A percentile compares a stretch with the other conserved stretches of the same genome.
These are phyloP conservation scores for Lachancea thermotolerans DNA, from an alignment of 805 yeast genomes.

Conservation along the genomic window DNA sequence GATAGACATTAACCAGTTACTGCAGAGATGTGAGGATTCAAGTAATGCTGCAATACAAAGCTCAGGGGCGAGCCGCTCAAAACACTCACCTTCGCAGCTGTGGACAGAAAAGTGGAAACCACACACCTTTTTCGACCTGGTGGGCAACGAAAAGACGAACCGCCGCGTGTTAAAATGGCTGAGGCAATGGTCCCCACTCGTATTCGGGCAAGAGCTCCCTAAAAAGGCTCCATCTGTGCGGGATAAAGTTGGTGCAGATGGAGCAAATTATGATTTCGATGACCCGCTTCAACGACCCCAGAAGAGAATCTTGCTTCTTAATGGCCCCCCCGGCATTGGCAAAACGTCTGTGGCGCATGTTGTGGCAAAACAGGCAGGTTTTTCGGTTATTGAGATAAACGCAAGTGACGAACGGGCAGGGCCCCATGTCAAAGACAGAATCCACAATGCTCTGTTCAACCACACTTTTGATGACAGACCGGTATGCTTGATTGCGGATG, in stretches of 20 bases:
- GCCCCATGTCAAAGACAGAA: constrained; percentile 44
- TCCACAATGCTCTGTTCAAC: constrained; percentile 56
- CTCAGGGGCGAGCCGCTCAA: neutral
- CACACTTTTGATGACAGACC: constrained; percentile 67
- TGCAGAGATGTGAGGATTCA: constrained; percentile 28
- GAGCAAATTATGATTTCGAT: constrained; percentile 5
- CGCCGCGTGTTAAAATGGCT: constrained; percentile 57
- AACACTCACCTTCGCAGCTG: constrained; percentile 10
- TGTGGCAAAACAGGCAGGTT: constrained; percentile 75
- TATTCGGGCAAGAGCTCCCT: constrained; percentile 40
- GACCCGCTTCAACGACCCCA: constrained; percentile 57
- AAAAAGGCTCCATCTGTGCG: constrained; percentile 6
- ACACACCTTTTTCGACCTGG: constrained; percentile 50
- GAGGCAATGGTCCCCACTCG: constrained; percentile 57
- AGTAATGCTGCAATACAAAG: neutral
- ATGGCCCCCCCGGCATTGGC: constrained; percentile 93
- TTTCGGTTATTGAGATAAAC: constrained; percentile 73
- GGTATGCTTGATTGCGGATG: constrained; percentile 79
- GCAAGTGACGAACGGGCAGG: constrained; percentile 78
- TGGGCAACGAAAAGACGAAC: constrained; percentile 63
- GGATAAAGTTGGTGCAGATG: constrained; percentile 3
- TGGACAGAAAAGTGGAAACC: constrained; percentile 72
- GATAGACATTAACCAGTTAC: constrained; percentile 33
- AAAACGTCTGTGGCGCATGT: constrained; percentile 86
- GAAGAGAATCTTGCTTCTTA: constrained; percentile 61